Conservation (phyloP, 2,329 filamentous ascomycete species). For the Stachybotrys echinatus region DNA sequence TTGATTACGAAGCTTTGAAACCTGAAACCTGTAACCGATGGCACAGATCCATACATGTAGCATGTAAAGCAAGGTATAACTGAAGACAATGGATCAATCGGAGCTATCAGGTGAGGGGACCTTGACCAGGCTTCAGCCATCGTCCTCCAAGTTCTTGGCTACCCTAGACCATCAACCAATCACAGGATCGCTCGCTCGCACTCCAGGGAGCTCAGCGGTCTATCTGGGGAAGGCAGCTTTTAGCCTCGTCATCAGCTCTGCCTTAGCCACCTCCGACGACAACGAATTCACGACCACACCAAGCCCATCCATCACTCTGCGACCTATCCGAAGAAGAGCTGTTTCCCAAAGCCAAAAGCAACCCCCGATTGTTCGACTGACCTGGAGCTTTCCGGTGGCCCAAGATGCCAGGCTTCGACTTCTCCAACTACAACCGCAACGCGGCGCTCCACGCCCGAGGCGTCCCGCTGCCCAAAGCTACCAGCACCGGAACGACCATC, state of each 20-base stretch:
- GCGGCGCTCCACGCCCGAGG: slow-evolving; percentile 89
- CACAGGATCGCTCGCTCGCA: slow-evolving; percentile 8
- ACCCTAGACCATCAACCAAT: slow-evolving; percentile 15
- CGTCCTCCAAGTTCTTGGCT: too few relatives aligned
- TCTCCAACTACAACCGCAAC: slow-evolving; percentile 99
- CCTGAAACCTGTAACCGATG: too few relatives aligned
- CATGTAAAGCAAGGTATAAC: too few relatives aligned
- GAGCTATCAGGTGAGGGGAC: slow-evolving; percentile 19
- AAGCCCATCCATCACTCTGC: slow-evolving; percentile 6
- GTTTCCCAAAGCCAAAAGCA: background rate
- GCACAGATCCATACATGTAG: too few relatives aligned
- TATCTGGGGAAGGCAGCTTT: slow-evolving; percentile 38
- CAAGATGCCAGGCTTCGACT: slow-evolving; percentile 95
- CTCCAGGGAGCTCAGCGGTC: slow-evolving; percentile 13
- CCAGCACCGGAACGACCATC: slow-evolving; percentile 97
- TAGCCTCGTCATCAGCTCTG: slow-evolving; percentile 50
- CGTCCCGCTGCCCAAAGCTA: slow-evolving; percentile 92
- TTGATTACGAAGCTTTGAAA: too few relatives aligned
- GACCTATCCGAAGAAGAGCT: background rate
- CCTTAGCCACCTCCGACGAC: slow-evolving; percentile 14
- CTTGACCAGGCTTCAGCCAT: slow-evolving; percentile 10
- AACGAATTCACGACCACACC: slow-evolving; percentile 14
- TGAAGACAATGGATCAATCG: too few relatives aligned
- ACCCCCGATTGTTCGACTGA: too few relatives aligned
- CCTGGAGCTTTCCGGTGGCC: background rate